These are phyloP conservation scores for Ascochyta fabae DNA, from an alignment of 2,329 filamentous ascomycete species.

Conservation along the genomic window DNA sequence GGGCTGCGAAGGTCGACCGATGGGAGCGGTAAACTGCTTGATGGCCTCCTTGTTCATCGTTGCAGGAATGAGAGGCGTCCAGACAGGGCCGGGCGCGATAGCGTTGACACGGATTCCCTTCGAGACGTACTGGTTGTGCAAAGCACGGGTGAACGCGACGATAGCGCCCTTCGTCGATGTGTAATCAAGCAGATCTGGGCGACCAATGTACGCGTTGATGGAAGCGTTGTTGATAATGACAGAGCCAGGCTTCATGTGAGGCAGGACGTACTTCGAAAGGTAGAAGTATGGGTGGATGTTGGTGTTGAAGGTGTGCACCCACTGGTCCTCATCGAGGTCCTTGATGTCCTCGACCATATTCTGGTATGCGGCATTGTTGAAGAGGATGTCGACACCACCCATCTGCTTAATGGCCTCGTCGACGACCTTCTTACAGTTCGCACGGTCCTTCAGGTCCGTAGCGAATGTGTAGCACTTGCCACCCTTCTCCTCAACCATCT, in stretches of 20 bases:
- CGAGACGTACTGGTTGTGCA: constrained; percentile 75
- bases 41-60: constrained; percentile 63
- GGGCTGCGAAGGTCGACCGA: constrained; percentile 79
- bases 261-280: constrained; percentile 76
- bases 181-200: constrained; percentile 81
- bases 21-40: constrained; percentile 74
- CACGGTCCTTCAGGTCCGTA: constrained; percentile 68
- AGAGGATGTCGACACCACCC: constrained; percentile 74
- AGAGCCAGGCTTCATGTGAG: constrained; percentile 75
- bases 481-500: constrained; percentile 70
- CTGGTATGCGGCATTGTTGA: constrained; percentile 76
- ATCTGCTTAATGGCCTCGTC: constrained; percentile 70
- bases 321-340: constrained; percentile 79
- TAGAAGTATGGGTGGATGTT: constrained; percentile 87
- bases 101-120: constrained; percentile 79
- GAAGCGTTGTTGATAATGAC: constrained; percentile 87
- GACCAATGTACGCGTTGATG: constrained; percentile 82
- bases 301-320: constrained; percentile 78
- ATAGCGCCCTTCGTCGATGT: constrained; percentile 81
- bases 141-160: constrained; percentile 76
- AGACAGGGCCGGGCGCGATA: constrained; percentile 72
- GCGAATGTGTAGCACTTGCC: constrained; percentile 68
- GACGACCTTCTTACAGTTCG: constrained; percentile 73
- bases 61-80: constrained; percentile 52
- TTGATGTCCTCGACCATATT: constrained; percentile 75